These are phyloP conservation scores for Hymenoscyphus linearis DNA, from an alignment of 2,329 filamentous ascomycete genomes.

Conservation along the genomic window DNA sequence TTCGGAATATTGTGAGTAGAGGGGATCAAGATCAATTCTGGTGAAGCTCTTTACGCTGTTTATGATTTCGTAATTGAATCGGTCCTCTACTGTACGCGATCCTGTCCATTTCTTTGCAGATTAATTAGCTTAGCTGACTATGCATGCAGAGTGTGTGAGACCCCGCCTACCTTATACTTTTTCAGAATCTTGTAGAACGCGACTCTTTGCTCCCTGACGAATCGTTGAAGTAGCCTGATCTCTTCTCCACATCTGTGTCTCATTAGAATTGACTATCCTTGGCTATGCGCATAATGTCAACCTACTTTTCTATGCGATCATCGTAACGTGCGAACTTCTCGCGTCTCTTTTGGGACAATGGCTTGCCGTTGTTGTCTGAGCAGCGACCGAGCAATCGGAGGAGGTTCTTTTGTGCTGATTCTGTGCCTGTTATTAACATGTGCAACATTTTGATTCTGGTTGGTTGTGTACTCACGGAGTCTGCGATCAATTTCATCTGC, in stretches of 20 bases:
- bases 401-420: conserved; percentile 23
- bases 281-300: neutral
- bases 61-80: conserved; percentile 64
- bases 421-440: conserved; percentile 15
- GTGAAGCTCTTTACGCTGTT: conserved; percentile 67
- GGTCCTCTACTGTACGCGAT: conserved; percentile 56
- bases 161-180: conserved; percentile 63
- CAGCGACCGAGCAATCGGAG: conserved; percentile 25
- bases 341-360: conserved; percentile 23
- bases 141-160: neutral
- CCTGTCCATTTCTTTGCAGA: conserved; percentile 69
- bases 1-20: conserved; percentile 47
- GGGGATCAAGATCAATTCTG: conserved; percentile 53
- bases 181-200: conserved; percentile 81
- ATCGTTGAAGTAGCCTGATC: conserved; percentile 63
- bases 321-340: conserved; percentile 30
- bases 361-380: conserved; percentile 19
- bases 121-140: conserved; percentile 6
- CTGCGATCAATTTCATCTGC: conserved; percentile 70
- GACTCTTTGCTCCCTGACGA: conserved; percentile 66
- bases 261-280: conserved; percentile 9
- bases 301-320: conserved; percentile 27
- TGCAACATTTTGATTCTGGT: neutral
- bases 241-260: conserved; percentile 59
- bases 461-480: conserved; percentile 46